Base-by-base conservation (phyloP, 2,329 filamentous ascomycete species). In the Ophiocordyceps sinensis region DNA sequence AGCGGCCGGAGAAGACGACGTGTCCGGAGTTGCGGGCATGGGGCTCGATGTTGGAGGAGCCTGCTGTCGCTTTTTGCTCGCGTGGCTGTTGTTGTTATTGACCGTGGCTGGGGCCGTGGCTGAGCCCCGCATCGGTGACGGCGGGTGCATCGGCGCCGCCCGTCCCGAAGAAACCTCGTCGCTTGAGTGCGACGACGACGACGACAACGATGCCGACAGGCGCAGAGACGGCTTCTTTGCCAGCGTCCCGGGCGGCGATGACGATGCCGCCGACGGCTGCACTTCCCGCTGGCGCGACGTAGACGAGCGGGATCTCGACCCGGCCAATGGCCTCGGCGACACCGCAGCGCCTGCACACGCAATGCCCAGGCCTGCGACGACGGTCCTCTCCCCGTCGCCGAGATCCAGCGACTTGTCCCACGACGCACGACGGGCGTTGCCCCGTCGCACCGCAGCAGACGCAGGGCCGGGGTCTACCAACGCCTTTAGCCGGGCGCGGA, bases 91-190 rank as follows among this genome's bases (percentile, higher is more conserved):
- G 47, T 42, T 46, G 47, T n/a, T 41, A 40, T 42, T 39, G 43
- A 45, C 42, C 40, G 49, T 44, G 45, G 43, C 41, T 46, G 50
- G 49, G 46, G 47, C 23, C 34, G 46, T 37, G 36, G 47, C 37
- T 21, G 46, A 47, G 53, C 47, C 51, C 52, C 52, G 49, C 49
- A 51, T 42, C 43, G 47, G 48, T 46, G 55, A 42, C 42, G 46
- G 42, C 38, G 26, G 39, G 36, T 39, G 43, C 47, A 47, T 49
- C 41, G 43, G 44, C 41, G 36, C 39, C 19, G 40, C 19, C 36
- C 36, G 13, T 13, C 32, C 40, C 17, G 53, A 48, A 44, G 52
- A 26, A 26, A 4, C 3, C 23, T 26, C 50, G 43, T 53, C 50
- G 44, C 51, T 54, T 41, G 54, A 44, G 12, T 29, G 21, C 19